Base-by-base conservation (phyloP, 257 asterid genomes). In the Sherardia arvensis region DNA sequence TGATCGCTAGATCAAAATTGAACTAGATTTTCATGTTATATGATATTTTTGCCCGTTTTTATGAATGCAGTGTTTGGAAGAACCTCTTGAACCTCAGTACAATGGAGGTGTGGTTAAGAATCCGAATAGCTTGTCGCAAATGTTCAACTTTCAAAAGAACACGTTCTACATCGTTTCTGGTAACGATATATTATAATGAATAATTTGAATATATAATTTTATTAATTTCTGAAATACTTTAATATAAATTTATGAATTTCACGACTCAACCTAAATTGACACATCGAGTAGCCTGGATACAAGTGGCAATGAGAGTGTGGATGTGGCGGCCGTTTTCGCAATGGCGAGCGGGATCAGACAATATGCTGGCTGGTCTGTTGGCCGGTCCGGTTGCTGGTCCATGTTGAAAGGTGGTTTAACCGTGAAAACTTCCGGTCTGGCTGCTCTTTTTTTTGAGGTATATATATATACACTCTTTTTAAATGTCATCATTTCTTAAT, bases 401-500 rank as follows among this genome's bases (percentile, higher is more conserved):
- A 79, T 84, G 86, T 79, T 84, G 22, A 86, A 83, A 71, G 94
- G 94, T 38, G 55, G 56, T 43, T 23, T 86, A 1, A 61, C 68
- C 15, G 80, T 70, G 20, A 71, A 76, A 43, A 40, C 53, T 49
- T 77, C 90, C 7, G 85, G 78, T 17, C 79, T 77, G 2, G 80
- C 79, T 0, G 26, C 71, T 0, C 85, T 88, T 20, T 76, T 67
- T 61, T 81, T 88, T 69, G 74, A 82, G 84, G 96, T 83, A n/a
- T n/a, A n/a, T n/a, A n/a, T n/a, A n/a, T n/a, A n/a, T n/a, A n/a
- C n/a, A 21, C 25, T 49, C 10, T 49, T 49, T 3, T 20, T 48
- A 20, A 15, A 4, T 18, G 4, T 25, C 25, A 2, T 48, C 11
- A 20, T 18, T 5, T n/a, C n/a, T n/a, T n/a, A n/a, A n/a, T n/a